These are phyloP conservation scores for Paramecium biaurelia DNA, from an alignment of 73 alveolate species.

Conservation along the genomic window DNA sequence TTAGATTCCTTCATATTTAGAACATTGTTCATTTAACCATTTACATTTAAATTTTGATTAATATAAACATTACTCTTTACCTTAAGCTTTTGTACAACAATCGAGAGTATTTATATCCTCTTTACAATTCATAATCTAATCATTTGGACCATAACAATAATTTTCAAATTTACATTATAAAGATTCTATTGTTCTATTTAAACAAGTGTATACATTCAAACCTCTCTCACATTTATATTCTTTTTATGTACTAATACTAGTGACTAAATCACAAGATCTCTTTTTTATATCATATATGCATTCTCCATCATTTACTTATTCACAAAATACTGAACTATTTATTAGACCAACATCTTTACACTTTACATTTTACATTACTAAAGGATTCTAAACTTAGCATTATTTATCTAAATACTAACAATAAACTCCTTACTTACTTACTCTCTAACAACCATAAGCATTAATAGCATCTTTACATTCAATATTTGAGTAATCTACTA, in stretches of 20 bases:
- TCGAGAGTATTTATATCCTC: not conserved
- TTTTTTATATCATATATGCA: not conserved
- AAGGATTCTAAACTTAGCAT: not conserved
- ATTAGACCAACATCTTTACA: not conserved
- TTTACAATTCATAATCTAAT: not conserved
- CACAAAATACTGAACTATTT: not conserved
- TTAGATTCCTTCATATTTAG: not conserved
- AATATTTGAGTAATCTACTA: not conserved
- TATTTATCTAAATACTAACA: not conserved
- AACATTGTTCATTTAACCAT: not conserved
- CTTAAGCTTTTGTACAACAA: not conserved
- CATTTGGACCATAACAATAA: not conserved
- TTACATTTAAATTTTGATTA: not conserved
- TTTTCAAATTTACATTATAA: not conserved
- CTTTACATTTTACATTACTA: not conserved
- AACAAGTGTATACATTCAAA: not conserved
- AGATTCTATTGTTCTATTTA: not conserved
- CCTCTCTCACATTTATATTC: not conserved
- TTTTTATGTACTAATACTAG: not conserved
- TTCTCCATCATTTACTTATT: not conserved
- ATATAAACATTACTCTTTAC: not conserved
- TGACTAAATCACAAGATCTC: not conserved
- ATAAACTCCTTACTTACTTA: not conserved
- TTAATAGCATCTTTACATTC: not conserved
- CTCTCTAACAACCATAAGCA: not conserved